Percentiles rank a stretch among this genome's conserved stretches.
These are phyloP conservation scores for Epipyxis sp. DNA, from an alignment of 108 stramenopile species.

Conservation along the genomic window DNA sequence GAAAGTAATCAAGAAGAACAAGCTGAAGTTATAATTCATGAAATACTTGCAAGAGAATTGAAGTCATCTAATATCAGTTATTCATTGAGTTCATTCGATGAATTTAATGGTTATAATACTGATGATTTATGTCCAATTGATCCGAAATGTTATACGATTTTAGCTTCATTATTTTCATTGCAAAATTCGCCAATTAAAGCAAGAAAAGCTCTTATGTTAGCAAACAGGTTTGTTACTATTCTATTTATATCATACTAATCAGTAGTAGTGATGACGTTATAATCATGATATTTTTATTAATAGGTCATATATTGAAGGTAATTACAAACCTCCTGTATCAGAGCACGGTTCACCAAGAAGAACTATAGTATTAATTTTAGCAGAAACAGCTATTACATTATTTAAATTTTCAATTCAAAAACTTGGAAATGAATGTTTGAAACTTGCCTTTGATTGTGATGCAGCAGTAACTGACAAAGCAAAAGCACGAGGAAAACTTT, in stretches of 20 bases:
- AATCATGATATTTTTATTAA: neutral
- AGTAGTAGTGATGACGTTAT: neutral
- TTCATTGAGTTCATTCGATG: neutral
- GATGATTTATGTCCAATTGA: slow-evolving; percentile 17
- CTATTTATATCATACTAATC: neutral
- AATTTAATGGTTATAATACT: slow-evolving; percentile 24
- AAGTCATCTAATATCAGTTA: neutral
- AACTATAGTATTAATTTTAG: neutral
- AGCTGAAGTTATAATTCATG: slow-evolving; percentile 2
- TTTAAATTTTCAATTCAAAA: neutral
- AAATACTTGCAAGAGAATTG: neutral
- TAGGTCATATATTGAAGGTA: slow-evolving; percentile 17
- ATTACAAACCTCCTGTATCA: neutral
- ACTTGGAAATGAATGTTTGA: neutral
- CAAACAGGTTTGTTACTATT: neutral
- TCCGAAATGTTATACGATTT: neutral
- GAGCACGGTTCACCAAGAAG: slow-evolving; percentile 2
- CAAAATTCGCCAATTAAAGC: neutral
- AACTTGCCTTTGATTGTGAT: slow-evolving; percentile 1
- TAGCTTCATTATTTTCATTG: slow-evolving; percentile 2
- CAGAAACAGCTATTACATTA: neutral
- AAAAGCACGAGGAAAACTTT: neutral
- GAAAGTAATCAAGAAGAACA: slow-evolving; percentile 19
- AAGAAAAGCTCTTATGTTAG: slow-evolving; percentile 19
- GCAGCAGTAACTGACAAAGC: slow-evolving; percentile 13